Evolutionary conservation across 2,329 filamentous ascomycete species (phyloP).

Genomic region (Samsoniella hepiali): DNA sequence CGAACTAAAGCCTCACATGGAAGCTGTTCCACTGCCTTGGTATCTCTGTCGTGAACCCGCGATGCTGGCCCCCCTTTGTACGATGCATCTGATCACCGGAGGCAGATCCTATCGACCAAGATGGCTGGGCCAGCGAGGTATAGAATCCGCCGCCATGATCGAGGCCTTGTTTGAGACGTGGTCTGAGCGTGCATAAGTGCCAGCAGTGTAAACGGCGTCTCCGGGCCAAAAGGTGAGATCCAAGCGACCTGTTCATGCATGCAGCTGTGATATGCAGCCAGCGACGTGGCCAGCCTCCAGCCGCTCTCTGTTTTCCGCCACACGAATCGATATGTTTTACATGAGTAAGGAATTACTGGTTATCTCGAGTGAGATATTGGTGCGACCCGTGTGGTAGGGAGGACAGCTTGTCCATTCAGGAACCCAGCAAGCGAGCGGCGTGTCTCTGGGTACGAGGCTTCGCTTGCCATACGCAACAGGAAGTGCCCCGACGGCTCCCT

Average conservation of each 20-base stretch:
- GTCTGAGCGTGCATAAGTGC: conserved; percentile 2
- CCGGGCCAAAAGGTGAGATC: not conserved
- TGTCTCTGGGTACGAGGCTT: conserved; percentile 17
- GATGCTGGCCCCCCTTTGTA: not conserved
- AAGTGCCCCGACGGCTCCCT: not conserved
- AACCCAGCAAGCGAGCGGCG: conserved; percentile 7
- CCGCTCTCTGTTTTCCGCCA: not conserved
- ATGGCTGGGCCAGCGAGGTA: not conserved
- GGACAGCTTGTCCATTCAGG: not conserved
- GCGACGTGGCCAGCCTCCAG: not conserved
- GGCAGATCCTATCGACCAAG: not conserved
- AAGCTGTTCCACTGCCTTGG: not conserved
- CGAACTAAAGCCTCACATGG: not conserved
- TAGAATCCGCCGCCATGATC: not conserved
- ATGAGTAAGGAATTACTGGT: not conserved
- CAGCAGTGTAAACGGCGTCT: not conserved
- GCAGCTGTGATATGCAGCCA: not conserved
- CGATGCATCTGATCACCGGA: not conserved
- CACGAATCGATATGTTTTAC: not conserved
- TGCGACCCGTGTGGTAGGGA: not conserved
- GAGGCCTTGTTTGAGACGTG: not conserved
- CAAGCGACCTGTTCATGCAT: conserved; percentile 3
- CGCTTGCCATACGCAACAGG: not conserved
- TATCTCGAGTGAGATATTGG: not conserved
- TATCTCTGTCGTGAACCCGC: not conserved